Evolutionary conservation across 1,284 basidiomycete species (phyloP).

Genomic region (Boletus smithii): DNA sequence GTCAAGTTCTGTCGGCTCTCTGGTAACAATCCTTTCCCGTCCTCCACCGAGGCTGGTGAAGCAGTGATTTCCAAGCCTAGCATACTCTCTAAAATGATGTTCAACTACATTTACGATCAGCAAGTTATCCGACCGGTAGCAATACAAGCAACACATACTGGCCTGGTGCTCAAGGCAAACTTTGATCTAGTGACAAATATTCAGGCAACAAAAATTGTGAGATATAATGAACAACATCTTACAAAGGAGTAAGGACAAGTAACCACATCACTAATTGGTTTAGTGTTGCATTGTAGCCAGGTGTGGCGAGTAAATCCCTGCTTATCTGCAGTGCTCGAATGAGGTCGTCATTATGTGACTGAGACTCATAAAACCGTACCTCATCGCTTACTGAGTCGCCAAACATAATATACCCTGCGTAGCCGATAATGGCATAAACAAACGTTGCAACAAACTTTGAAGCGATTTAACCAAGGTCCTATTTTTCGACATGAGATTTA

Average conservation of each 20-base stretch:
- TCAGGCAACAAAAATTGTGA: slow-evolving; percentile 9
- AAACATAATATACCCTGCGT: slow-evolving; percentile 91
- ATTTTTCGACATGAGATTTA: neutral
- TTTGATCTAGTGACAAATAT: slow-evolving; percentile 57
- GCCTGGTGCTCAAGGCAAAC: slow-evolving; percentile 82
- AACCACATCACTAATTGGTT: slow-evolving; percentile 86
- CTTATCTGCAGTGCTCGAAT: slow-evolving; percentile 60
- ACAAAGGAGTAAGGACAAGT: slow-evolving; percentile 84
- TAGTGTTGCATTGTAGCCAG: slow-evolving; percentile 70
- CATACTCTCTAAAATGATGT: slow-evolving; percentile 74
- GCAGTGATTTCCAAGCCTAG: slow-evolving; percentile 57
- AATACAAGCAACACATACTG: slow-evolving; percentile 48
- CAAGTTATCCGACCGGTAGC: neutral
- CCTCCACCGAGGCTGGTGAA: slow-evolving; percentile 39
- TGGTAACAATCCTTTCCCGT: slow-evolving; percentile 24
- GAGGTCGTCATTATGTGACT: neutral
- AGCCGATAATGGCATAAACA: slow-evolving; percentile 79
- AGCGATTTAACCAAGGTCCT: slow-evolving; percentile 9
- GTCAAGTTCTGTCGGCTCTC: slow-evolving; percentile 16
- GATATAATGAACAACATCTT: slow-evolving; percentile 24
- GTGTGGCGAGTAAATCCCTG: slow-evolving; percentile 73
- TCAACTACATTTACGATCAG: slow-evolving; percentile 50
- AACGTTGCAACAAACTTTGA: slow-evolving; percentile 69
- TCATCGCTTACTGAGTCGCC: slow-evolving; percentile 81
- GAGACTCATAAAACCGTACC: slow-evolving; percentile 43